Conservation (phyloP, 495 filamentous ascomycete species). For the Durotheca rogersii region DNA sequence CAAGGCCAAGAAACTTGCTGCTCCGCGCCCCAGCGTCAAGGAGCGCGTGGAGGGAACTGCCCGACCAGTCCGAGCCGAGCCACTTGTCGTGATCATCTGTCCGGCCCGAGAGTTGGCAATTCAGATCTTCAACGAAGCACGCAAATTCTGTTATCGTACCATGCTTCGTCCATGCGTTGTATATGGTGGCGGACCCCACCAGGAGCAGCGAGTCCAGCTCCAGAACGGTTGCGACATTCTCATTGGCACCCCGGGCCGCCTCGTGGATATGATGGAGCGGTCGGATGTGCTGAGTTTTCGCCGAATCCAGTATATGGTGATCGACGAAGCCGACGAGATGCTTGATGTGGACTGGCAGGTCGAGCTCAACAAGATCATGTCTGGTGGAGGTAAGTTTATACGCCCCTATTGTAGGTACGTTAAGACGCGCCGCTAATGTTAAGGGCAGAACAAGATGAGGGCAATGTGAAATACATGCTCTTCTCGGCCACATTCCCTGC, state of each 20-base stretch:
- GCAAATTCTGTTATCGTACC: conserved; percentile 87
- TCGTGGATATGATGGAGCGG: conserved; percentile 77
- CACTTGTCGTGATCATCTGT: conserved; percentile 79
- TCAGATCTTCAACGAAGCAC: conserved; percentile 91
- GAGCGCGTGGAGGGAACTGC: conserved; percentile 45
- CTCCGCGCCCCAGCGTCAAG: conserved; percentile 64
- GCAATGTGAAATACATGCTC: conserved; percentile 79
- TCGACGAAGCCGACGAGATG: conserved; percentile 96
- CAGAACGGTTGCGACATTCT: conserved; percentile 85
- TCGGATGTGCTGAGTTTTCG: conserved; percentile 65
- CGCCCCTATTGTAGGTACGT: neutral
- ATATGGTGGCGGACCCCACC: conserved; percentile 77
- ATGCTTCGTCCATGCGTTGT: conserved; percentile 91
- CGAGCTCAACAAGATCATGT: conserved; percentile 68
- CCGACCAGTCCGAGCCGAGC: conserved; percentile 66
- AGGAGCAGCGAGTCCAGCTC: conserved; percentile 68
- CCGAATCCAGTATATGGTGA: conserved; percentile 78
- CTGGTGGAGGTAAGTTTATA: conserved; percentile 65
- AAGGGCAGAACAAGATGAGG: conserved; percentile 69
- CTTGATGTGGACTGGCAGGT: conserved; percentile 72
- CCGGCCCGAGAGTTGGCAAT: conserved; percentile 87
- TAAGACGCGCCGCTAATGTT: conserved; percentile 8
- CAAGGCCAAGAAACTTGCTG: conserved; percentile 81
- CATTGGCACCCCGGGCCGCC: conserved; percentile 82
- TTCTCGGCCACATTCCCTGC: conserved; percentile 93